phyloP scores from a whole-genome alignment of 768 basidiomycete genomes.

The Sarcodon aspratus region DNA sequence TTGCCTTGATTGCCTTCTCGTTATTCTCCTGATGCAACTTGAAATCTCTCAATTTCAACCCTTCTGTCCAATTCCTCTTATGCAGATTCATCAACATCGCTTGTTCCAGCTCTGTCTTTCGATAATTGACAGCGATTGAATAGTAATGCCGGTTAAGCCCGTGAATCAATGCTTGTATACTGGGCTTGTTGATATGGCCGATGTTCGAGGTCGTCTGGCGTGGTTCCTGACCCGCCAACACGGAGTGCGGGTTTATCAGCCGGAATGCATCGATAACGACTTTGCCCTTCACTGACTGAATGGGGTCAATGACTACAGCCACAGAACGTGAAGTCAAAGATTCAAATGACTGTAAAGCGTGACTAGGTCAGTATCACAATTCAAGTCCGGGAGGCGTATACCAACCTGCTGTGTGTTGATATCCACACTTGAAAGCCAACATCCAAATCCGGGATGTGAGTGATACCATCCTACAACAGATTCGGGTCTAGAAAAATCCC shows the following conservation, averaged over 20 bases:
- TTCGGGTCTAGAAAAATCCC: slow-evolving; percentile 54
- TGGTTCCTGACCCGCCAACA: slow-evolving; percentile 88
- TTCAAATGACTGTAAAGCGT: slow-evolving; percentile 74
- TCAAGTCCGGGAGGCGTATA: slow-evolving; percentile 3
- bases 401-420: slow-evolving; percentile 95
- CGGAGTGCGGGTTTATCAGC: slow-evolving; percentile 83
- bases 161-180: slow-evolving; percentile 96
- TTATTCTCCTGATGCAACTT: slow-evolving; percentile 79
- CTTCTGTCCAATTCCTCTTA: slow-evolving; percentile 99
- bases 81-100: slow-evolving; percentile 98
- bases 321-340: slow-evolving; percentile 87
- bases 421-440: slow-evolving; percentile 98
- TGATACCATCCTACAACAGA: slow-evolving; percentile 99
- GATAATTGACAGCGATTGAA: slow-evolving; percentile 93
- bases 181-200: slow-evolving; percentile 98
- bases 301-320: slow-evolving; percentile 96
- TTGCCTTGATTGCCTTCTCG: slow-evolving; percentile 90
- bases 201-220: slow-evolving; percentile 97
- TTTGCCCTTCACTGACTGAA: slow-evolving; percentile 97
- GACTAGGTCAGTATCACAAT: slow-evolving; percentile 7
- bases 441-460: slow-evolving; percentile 98
- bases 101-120: slow-evolving; percentile 97
- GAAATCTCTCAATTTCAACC: slow-evolving; percentile 86
- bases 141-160: slow-evolving; percentile 98
- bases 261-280: slow-evolving; percentile 99